These are phyloP conservation scores for Withania somnifera DNA, from an alignment of 305 asterid genomes.

Conservation along the genomic window DNA sequence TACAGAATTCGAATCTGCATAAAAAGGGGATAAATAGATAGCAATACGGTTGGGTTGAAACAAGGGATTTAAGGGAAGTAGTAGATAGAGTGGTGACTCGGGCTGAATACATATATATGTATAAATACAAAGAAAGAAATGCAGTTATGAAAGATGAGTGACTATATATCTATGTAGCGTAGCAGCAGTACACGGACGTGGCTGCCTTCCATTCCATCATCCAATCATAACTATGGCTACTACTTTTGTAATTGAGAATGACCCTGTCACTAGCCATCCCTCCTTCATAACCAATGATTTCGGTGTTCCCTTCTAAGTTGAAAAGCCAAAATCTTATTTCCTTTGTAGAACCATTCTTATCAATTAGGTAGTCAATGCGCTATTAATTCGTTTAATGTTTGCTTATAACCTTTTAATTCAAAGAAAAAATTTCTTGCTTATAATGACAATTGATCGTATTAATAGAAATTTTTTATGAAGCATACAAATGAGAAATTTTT, in stretches of 20 bases:
- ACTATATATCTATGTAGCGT: not conserved
- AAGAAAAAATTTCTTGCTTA: too few relatives aligned
- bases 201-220: not conserved
- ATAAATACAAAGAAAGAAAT: not conserved
- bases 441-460: too few relatives aligned
- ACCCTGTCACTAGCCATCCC: not conserved
- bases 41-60: too few relatives aligned
- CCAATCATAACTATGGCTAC: slow-evolving; percentile 5
- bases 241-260: not conserved
- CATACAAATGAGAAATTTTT: too few relatives aligned
- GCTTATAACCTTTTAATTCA: too few relatives aligned
- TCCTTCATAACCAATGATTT: too few relatives aligned
- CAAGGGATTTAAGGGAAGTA: not conserved
- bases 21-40: not conserved
- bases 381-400: too few relatives aligned
- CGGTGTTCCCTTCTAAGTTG: too few relatives aligned
- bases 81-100: not conserved
- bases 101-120: not conserved
- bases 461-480: too few relatives aligned
- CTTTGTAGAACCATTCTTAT: too few relatives aligned
- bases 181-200: not conserved
- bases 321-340: too few relatives aligned
- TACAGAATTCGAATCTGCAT: not conserved
- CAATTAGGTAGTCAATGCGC: too few relatives aligned
- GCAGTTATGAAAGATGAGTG: not conserved